Evolutionary conservation across 2,329 filamentous ascomycete genomes (phyloP).

Genomic region (Penicillium digitatum): DNA sequence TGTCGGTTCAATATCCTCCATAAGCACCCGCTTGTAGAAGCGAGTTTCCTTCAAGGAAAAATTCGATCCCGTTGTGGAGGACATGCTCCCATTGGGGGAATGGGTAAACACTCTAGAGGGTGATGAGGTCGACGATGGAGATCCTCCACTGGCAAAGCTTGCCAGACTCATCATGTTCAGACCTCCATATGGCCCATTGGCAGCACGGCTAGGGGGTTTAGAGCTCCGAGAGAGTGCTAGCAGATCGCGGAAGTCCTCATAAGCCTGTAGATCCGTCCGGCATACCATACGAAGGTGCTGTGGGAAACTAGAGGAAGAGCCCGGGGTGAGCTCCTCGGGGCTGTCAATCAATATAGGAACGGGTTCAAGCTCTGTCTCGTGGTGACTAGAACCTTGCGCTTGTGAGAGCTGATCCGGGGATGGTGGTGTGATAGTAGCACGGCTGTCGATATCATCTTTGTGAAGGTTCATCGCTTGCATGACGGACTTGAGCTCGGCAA

Average conservation of each 20-base stretch:
- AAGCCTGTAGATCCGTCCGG: slow-evolving; percentile 74
- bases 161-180: slow-evolving; percentile 58
- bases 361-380: slow-evolving; percentile 59
- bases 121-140: slow-evolving; percentile 59
- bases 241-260: slow-evolving; percentile 78
- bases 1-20: slow-evolving; percentile 92
- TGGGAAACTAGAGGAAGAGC: slow-evolving; percentile 68
- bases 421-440: slow-evolving; percentile 68
- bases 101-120: slow-evolving; percentile 56
- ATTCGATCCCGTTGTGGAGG: slow-evolving; percentile 43
- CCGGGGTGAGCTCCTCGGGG: slow-evolving; percentile 54
- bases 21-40: slow-evolving; percentile 86
- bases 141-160: slow-evolving; percentile 40
- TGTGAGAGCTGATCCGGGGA: slow-evolving; percentile 65
- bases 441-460: slow-evolving; percentile 66
- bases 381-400: slow-evolving; percentile 53
- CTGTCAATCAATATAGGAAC: slow-evolving; percentile 49
- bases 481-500: slow-evolving; percentile 83
- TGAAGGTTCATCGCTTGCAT: slow-evolving; percentile 78
- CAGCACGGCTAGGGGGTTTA: slow-evolving; percentile 61
- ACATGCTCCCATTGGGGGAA: slow-evolving; percentile 46
- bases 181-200: slow-evolving; percentile 66
- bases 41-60: slow-evolving; percentile 76
- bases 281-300: slow-evolving; percentile 80
- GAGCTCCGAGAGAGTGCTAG: slow-evolving; percentile 63